Base-by-base conservation (phyloP, 2,329 filamentous ascomycete species). In the Orbilia brochopaga region DNA sequence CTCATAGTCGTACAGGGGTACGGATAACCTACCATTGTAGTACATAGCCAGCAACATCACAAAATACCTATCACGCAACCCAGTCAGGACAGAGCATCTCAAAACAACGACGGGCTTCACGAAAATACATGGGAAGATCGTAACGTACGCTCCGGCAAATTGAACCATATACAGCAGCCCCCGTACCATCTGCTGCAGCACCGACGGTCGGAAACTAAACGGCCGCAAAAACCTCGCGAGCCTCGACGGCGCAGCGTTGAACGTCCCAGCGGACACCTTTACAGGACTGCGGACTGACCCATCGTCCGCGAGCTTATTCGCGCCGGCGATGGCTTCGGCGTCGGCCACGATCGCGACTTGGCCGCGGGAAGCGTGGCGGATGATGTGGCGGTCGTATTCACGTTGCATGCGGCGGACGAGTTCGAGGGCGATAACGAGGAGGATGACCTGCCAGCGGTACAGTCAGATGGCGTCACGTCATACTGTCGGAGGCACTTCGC, bases 351-450 rank as follows among this genome's bases (percentile, higher is more conserved):
- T 27, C 8, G 48, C 21, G 21, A 8, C 53, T 17, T 21, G 10
- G 32, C 30, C 21, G 15, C 48, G 24, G 32, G 27, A 48, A 10
- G 73, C 64, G 40, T 84, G 82, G 27, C 83, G 83, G 73, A 88
- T 77, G 32, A 91, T 83, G 76, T 85, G 85, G 40, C 84, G 82
- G 78, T 94, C 90, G 79, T 88, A 94, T 79, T 92, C 90, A 75
- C 89, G 87, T 74, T 85, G 83, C 23, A 84, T 76, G 37, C 90
- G 88, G 55, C 91, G 89, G 27, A 94, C 83, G 66, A 88, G 81
- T 77, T 94, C 90, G 75, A 94, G 87, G 6, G 80, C 77, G 62
- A 93, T 83, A 75, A 90, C 88, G 58, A 95, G 86, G 17, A 88
- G 81, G 73, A 91, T 82, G 32, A 91, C 67, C 67, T 72, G 30